These are phyloP conservation scores for Zymoseptoria tritici DNA, from an alignment of 2,329 filamentous ascomycete genomes.

Conservation along the genomic window DNA sequence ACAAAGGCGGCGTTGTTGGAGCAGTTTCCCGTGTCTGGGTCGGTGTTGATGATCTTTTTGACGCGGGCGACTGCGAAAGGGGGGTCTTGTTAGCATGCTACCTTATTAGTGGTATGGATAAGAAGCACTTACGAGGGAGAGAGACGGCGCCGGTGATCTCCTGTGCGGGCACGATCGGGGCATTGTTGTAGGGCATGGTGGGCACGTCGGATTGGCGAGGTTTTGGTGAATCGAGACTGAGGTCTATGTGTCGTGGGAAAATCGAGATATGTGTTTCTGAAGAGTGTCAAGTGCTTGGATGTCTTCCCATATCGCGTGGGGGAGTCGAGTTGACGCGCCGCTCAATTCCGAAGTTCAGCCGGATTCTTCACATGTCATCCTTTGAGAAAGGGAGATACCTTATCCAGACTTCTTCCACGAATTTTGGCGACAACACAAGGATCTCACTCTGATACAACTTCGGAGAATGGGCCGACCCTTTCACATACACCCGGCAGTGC, in stretches of 20 bases:
- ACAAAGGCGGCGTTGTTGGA: slow-evolving; percentile 93
- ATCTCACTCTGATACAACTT: not conserved
- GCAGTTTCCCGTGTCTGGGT: slow-evolving; percentile 76
- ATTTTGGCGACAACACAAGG: not conserved
- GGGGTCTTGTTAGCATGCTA: slow-evolving; percentile 11
- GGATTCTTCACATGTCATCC: not conserved
- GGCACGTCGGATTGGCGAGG: not conserved
- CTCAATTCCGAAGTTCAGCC: not conserved
- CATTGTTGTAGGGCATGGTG: slow-evolving; percentile 83
- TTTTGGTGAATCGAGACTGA: not conserved
- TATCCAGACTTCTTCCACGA: not conserved
- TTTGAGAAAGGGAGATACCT: not conserved
- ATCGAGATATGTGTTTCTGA: not conserved
- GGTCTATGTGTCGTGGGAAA: not conserved
- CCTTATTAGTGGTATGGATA: not conserved
- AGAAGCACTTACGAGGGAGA: slow-evolving; percentile 62
- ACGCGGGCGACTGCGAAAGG: slow-evolving; percentile 69
- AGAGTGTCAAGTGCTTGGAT: not conserved
- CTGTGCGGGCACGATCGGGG: slow-evolving; percentile 68
- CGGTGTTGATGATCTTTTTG: slow-evolving; percentile 87
- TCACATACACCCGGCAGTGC: slow-evolving; percentile 23
- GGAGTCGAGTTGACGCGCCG: no score
- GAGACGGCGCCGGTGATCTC: slow-evolving; percentile 80
- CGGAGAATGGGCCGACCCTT: not conserved
- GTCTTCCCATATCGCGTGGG: not conserved